Evolutionary conservation across 2,329 filamentous ascomycete species (phyloP), one percentile per base, ranked within the genome.

Genomic region (Talaromyces albobiverticillius): DNA sequence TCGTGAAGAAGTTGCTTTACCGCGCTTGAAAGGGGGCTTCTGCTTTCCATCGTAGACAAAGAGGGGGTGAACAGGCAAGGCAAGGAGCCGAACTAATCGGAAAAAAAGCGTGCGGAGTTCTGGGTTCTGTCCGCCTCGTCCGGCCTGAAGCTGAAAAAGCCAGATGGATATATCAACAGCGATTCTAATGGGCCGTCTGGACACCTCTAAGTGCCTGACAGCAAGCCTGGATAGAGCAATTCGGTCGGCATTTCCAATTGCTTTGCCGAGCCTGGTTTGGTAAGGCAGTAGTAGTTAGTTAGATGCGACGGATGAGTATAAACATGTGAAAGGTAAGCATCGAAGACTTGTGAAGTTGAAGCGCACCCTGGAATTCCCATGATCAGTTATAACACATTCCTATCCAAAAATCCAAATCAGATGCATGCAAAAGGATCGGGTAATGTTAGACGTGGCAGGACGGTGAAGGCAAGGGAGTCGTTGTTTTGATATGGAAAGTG

Each of bases 141-240:
- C 89, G 13, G 90, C 87, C 67, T 95, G 91, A 11, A 87, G 87
- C 66, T 99, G 94, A 66, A 96, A 97, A 42, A 96, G 88, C 94
- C 94, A 99, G 67, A 99, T 97, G 2, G 91, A 90, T 62, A 95
- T 88, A 68, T 99, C 94, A 60, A 99, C 88, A 36, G 94, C 94
- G 45, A 99, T 79, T 38, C 92, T 87, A 38, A 97, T 77, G 0
- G 92, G 92, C 1, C 86, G 82, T 22, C 82, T 81, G 10, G 83
- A 84, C 51, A 80, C 72, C 64, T 90, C 83, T 59, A 95, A 82
- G 61, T 89, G 87, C 46, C 91, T 83, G 43, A 91, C 80, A 26
- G 92, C 88, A 48, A 97, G 81, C 66, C 90, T 95, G 31, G 89
- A 84, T 9, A 99, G 80, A 16, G 94, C 87, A 52, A 95, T 79